Evolutionary conservation across 805 yeast genomes (phyloP), one percentile per base, ranked within the genome.

Genomic region (Jamesozyma rosinii): DNA sequence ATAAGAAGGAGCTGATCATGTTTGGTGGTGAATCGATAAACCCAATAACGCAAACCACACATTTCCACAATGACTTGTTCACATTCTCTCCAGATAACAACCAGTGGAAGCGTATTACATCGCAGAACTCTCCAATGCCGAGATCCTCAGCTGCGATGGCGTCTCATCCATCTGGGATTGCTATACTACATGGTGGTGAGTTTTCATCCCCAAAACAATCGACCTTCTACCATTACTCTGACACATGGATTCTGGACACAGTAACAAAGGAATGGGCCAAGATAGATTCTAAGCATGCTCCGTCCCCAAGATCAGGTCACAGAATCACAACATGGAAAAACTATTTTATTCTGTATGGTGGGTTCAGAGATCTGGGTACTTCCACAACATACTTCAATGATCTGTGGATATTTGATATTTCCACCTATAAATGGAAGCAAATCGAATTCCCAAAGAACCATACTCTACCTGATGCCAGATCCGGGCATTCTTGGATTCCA

Each of bases 201-300:
- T 90, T 92, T 54, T 85, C 96, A 1, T 84, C 95, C 14, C 97
- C 97, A 3, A 90, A 90, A 55, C 98, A 90, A 62, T 78, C 86
- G 40, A 87, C 96, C 0, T 90, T 90, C 64, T 92, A 92, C 61
- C 98, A 90, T 64, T 90, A 86, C 61, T 90, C 95, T 15, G 98
- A 90, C 58, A 83, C 96, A 3, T 90, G 98, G 98, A 72, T 90
- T 38, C 68, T 90, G 46, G 97, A 92, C 55, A 76, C 89, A 1
- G 77, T 74, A 27, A 70, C 82, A 15, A 87, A 84, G 55, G 95
- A 88, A 63, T 90, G 97, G 97, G 71, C 83, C 19, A 88, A 89
- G 56, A 67, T 88, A 4, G 97, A 90, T 44, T 66, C 68, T 33
- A 40, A 38, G 24, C 3, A 11, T 20, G 81, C 80, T 1, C 97